Conservation (phyloP, 768 basidiomycete species). For the Crepidotus variabilis region DNA sequence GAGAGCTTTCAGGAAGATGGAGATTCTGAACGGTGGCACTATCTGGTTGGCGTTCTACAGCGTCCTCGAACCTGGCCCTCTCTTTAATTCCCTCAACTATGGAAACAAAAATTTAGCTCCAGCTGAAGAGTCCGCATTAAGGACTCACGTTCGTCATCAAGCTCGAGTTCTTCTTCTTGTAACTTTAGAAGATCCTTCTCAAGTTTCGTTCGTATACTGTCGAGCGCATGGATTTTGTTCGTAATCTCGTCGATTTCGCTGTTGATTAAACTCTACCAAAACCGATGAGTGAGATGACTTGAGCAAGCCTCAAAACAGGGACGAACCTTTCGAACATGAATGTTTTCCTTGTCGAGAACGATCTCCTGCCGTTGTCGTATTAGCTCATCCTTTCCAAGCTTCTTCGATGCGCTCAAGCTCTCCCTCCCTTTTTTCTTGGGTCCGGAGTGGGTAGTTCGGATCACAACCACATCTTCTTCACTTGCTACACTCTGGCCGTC, state of each 20-base stretch:
- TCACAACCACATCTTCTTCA: slow-evolving; percentile 73
- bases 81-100: slow-evolving; percentile 89
- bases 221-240: slow-evolving; percentile 83
- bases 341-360: slow-evolving; percentile 84
- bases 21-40: slow-evolving; percentile 32
- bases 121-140: not conserved
- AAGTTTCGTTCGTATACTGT: slow-evolving; percentile 73
- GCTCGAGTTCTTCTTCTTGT: slow-evolving; percentile 92
- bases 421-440: slow-evolving; percentile 56
- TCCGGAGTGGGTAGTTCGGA: slow-evolving; percentile 40
- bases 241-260: slow-evolving; percentile 88
- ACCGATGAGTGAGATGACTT: slow-evolving; percentile 3
- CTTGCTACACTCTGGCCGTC: slow-evolving; percentile 64
- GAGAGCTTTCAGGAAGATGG: slow-evolving; percentile 55
- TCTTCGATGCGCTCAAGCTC: slow-evolving; percentile 65
- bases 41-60: slow-evolving; percentile 24
- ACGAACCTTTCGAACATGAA: slow-evolving; percentile 83
- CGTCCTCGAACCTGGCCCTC: slow-evolving; percentile 69
- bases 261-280: slow-evolving; percentile 70
- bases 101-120: slow-evolving; percentile 6
- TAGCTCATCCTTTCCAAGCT: slow-evolving; percentile 81
- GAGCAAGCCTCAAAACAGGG: not conserved
- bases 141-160: slow-evolving; percentile 90
- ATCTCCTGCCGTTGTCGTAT: slow-evolving; percentile 84
- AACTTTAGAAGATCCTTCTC: slow-evolving; percentile 81